Evolutionary conservation across 768 basidiomycete genomes (phyloP).

Genomic region (Kwoniella botswanensis): DNA sequence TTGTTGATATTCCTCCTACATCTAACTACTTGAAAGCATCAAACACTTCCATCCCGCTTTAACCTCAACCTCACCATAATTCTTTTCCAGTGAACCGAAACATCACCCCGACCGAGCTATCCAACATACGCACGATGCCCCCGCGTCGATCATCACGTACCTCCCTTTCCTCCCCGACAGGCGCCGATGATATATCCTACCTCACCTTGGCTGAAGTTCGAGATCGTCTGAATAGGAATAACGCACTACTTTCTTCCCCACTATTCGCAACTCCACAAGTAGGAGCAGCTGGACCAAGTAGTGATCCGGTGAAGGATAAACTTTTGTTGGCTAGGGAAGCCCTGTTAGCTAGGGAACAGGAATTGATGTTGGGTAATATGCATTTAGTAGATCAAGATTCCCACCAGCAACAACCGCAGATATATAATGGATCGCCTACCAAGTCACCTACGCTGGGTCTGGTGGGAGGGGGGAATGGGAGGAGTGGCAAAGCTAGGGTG

Average conservation of each 20-base stretch:
- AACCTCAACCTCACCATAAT: not conserved
- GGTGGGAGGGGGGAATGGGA: not conserved
- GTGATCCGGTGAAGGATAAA: constrained; percentile 42
- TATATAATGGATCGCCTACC: not conserved
- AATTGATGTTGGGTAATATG: constrained; percentile 30
- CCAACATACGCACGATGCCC: not conserved
- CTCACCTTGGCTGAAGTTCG: constrained; percentile 40
- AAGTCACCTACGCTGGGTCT: not conserved
- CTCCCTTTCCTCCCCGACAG: constrained; percentile 7
- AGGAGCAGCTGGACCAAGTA: constrained; percentile 6
- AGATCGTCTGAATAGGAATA: constrained; percentile 41
- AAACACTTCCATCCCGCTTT: not conserved
- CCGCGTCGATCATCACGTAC: constrained; percentile 21
- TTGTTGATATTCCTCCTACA: no score
- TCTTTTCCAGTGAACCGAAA: no score
- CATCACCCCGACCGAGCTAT: not conserved
- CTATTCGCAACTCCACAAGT: constrained; percentile 16
- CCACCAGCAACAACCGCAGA: not conserved
- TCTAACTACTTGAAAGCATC: no score
- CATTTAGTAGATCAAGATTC: not conserved
- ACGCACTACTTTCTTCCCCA: constrained; percentile 25
- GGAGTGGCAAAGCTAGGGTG: constrained; percentile 40
- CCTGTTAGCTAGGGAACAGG: constrained; percentile 38
- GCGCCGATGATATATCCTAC: constrained; percentile 35
- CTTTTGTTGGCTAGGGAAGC: constrained; percentile 30